A percentile compares a stretch with the other conserved stretches of the same genome.
phyloP scores from a whole-genome alignment of 139 green algal species.

The Chlamydomonas sphaeroides region DNA sequence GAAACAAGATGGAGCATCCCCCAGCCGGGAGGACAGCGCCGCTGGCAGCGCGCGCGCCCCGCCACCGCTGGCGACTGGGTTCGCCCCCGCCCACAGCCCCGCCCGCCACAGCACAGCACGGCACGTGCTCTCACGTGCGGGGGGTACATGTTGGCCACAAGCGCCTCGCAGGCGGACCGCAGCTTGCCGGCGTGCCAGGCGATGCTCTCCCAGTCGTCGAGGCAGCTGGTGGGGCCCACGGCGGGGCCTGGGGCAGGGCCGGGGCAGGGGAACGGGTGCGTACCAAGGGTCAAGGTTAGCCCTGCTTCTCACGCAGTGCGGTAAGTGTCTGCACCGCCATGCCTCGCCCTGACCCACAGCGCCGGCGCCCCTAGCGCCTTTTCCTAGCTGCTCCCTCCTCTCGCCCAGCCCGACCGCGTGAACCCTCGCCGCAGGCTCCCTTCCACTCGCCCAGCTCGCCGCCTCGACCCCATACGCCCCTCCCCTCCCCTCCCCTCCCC shows the following conservation, averaged over 20 bases:
- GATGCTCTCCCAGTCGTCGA: conserved; percentile 39
- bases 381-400: not conserved
- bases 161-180: not conserved
- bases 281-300: too few species aligned
- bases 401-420: not conserved
- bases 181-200: conserved; percentile 20
- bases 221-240: not conserved
- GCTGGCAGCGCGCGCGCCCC: too few species aligned
- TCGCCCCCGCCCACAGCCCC: not conserved
- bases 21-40: too few species aligned
- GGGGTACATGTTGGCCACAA: conserved; percentile 30
- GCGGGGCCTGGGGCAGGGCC: not conserved
- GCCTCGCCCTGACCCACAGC: too few species aligned
- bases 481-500: not conserved
- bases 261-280: too few species aligned
- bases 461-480: not conserved
- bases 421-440: not conserved
- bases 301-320: too few species aligned
- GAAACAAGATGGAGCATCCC: too few species aligned
- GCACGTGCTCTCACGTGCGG: not conserved
- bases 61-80: too few species aligned
- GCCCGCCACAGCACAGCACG: not conserved
- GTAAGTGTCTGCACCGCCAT: too few species aligned
- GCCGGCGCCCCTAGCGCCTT: not conserved
- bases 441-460: not conserved